Evolutionary conservation across 345 rosid species (phyloP).

Genomic region (Tarenaya hassleriana): DNA sequence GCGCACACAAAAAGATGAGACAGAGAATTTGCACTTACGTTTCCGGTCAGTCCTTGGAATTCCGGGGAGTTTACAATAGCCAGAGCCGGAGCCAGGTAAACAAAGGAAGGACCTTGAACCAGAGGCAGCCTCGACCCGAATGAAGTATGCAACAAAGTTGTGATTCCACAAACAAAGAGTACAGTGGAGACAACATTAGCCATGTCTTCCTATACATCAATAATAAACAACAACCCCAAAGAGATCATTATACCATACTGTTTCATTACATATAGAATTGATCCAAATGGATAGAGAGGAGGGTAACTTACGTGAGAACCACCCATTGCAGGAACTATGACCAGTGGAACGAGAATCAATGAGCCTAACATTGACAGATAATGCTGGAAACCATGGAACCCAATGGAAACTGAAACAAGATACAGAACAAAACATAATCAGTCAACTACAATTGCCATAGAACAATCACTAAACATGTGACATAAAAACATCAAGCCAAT

Average conservation of each 20-base stretch:
- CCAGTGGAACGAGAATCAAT: conserved; percentile 78
- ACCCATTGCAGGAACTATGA: conserved; percentile 99
- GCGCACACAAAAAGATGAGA: neutral
- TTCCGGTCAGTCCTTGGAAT: conserved; percentile 83
- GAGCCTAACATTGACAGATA: conserved; percentile 89
- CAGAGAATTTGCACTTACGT: conserved; percentile 38
- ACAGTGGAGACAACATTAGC: conserved; percentile 81
- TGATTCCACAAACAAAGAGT: conserved; percentile 80
- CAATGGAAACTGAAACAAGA: conserved; percentile 74
- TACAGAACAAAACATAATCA: conserved; percentile 1
- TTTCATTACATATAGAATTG: neutral
- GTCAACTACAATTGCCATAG: neutral
- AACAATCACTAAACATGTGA: conserved; percentile 9
- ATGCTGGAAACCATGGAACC: conserved; percentile 92
- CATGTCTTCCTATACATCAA: conserved; percentile 67
- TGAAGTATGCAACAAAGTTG: conserved; percentile 82
- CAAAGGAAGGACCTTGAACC: conserved; percentile 92
- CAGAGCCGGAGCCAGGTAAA: conserved; percentile 84
- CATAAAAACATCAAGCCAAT: too few species aligned
- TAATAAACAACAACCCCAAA: neutral
- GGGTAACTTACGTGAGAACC: conserved; percentile 65
- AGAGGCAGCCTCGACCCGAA: conserved; percentile 94
- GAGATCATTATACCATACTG: neutral
- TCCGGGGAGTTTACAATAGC: conserved; percentile 84
- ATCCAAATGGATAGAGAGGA: neutral